Percentiles rank a stretch among this genome's conserved stretches.
Conservation (phyloP, 1,284 basidiomycete species). For the Moesziomyces sp. region DNA sequence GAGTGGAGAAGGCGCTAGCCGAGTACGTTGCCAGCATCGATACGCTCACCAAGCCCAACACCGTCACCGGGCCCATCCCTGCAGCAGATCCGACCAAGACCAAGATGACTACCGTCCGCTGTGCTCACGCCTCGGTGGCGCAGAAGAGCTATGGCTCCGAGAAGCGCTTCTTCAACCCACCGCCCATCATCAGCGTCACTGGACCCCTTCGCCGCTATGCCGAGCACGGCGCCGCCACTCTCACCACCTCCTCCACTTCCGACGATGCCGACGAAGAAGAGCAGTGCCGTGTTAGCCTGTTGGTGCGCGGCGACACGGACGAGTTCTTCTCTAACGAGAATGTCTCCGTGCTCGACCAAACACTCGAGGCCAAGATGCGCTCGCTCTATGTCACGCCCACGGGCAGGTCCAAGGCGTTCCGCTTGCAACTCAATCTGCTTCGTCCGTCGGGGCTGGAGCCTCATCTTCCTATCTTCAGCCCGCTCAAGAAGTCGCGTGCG, state of each 20-base stretch:
- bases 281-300: conserved; percentile 75
- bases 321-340: conserved; percentile 71
- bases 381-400: conserved; percentile 87
- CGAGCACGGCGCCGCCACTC: conserved; percentile 39
- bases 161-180: conserved; percentile 88
- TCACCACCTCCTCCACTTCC: conserved; percentile 22
- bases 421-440: conserved; percentile 75
- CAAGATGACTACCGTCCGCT: conserved; percentile 79
- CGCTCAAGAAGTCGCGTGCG: conserved; percentile 37
- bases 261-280: conserved; percentile 42
- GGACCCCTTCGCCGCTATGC: conserved; percentile 72
- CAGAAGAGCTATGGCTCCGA: conserved; percentile 92
- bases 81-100: conserved; percentile 22
- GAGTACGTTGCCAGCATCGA: conserved; percentile 47
- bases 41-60: conserved; percentile 35
- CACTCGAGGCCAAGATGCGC: conserved; percentile 83
- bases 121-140: conserved; percentile 85
- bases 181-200: conserved; percentile 86
- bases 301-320: conserved; percentile 83
- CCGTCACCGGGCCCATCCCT: conserved; percentile 42
- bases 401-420: conserved; percentile 87
- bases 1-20: conserved; percentile 38
- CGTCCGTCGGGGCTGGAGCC: conserved; percentile 37
- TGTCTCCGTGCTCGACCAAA: conserved; percentile 69
- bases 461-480: conserved; percentile 43